Conservation (phyloP, 2,329 filamentous ascomycete genomes). For the Coniella lustricola region DNA sequence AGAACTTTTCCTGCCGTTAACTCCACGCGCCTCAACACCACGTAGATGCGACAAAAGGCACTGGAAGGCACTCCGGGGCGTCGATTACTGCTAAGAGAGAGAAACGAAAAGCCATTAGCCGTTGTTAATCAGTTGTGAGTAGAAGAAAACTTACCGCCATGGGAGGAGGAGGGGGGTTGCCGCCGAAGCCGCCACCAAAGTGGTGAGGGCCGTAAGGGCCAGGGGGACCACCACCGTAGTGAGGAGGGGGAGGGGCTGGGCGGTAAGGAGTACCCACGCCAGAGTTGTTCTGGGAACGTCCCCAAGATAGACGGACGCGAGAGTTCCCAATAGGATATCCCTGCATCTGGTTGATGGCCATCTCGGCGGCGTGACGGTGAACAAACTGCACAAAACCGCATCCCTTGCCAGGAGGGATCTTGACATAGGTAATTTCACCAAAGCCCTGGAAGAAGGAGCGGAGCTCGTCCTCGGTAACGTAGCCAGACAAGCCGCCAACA, state of each 20-base stretch:
- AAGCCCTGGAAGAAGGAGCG: conserved; percentile 99
- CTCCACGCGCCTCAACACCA: conserved; percentile 17
- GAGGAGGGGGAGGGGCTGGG: conserved; percentile 66
- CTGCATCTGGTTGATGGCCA: conserved; percentile 99
- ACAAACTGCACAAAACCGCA: conserved; percentile 99
- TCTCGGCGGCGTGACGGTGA: conserved; percentile 95
- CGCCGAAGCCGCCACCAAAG: conserved; percentile 31
- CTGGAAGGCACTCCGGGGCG: conserved; percentile 13
- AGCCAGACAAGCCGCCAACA: conserved; percentile 91
- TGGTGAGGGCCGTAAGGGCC: conserved; percentile 40
- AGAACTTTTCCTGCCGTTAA: conserved; percentile 17
- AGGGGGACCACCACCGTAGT: conserved; percentile 39
- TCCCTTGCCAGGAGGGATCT: conserved; percentile 98
- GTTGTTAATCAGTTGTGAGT: too few species aligned
- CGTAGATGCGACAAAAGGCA: conserved; percentile 17
- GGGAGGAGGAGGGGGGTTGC: conserved; percentile 14
- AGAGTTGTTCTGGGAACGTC: conserved; percentile 97
- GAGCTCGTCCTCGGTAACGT: conserved; percentile 98
- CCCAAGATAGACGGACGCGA: conserved; percentile 94
- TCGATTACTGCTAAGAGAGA: conserved; percentile 7
- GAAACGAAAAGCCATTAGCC: neutral
- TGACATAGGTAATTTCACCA: conserved; percentile 98
- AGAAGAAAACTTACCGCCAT: conserved; percentile 12
- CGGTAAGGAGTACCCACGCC: conserved; percentile 96
- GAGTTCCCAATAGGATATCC: conserved; percentile 99